A percentile compares a stretch with the other conserved stretches of the same genome.
phyloP scores from a whole-genome alignment of 2,329 filamentous ascomycete species.

The Verticillium alfalfae region DNA sequence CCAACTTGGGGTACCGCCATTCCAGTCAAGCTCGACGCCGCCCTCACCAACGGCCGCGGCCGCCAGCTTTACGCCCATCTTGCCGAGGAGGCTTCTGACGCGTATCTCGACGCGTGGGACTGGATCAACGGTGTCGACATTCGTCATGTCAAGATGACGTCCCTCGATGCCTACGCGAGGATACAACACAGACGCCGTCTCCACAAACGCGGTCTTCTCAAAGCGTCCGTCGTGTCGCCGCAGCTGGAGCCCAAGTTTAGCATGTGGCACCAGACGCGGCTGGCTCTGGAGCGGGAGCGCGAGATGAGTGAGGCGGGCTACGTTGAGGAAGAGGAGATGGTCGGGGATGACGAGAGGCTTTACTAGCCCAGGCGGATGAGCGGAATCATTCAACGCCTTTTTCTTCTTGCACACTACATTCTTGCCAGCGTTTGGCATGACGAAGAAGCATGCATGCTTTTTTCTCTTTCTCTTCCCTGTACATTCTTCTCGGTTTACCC shows the following conservation, averaged over 20 bases:
- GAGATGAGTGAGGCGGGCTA: slow-evolving; percentile 35
- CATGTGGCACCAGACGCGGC: slow-evolving; percentile 35
- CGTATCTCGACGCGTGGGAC: slow-evolving; percentile 42
- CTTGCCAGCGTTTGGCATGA: not conserved
- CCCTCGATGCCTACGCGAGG: slow-evolving; percentile 39
- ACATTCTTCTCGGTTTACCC: not conserved
- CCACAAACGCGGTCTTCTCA: slow-evolving; percentile 35
- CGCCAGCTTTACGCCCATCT: slow-evolving; percentile 29
- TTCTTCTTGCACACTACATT: not conserved
- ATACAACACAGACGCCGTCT: slow-evolving; percentile 45
- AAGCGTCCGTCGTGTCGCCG: slow-evolving; percentile 20
- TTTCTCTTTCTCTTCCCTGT: not conserved
- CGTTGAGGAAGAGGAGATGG: slow-evolving; percentile 26
- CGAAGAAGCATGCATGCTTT: not conserved
- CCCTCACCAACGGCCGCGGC: slow-evolving; percentile 48
- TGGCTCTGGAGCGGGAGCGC: slow-evolving; percentile 32
- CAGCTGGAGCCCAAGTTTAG: slow-evolving; percentile 37
- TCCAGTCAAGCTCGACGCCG: slow-evolving; percentile 58
- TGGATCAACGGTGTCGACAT: slow-evolving; percentile 37
- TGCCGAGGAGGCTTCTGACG: slow-evolving; percentile 39
- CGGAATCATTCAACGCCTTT: not conserved
- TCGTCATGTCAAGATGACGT: slow-evolving; percentile 32
- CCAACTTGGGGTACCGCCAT: slow-evolving; percentile 56
- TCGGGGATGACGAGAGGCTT: slow-evolving; percentile 23
- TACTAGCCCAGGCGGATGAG: not conserved